A percentile compares a stretch with the other conserved stretches of the same genome.
These are phyloP conservation scores for Apium graveolens DNA, from an alignment of 129 eudicot genomes.

Conservation along the genomic window DNA sequence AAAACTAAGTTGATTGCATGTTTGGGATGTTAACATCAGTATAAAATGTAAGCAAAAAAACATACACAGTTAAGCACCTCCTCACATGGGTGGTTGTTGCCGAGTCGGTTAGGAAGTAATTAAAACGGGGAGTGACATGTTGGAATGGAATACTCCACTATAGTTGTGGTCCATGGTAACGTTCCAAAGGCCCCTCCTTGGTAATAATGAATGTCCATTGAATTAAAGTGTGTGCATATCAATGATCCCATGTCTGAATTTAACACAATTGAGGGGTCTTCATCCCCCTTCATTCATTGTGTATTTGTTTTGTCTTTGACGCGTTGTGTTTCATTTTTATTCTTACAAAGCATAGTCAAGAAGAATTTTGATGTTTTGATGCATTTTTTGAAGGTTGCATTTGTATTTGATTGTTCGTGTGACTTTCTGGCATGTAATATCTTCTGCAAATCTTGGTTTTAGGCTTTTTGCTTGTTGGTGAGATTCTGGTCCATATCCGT, in stretches of 20 bases:
- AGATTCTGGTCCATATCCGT: no score
- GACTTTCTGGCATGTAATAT: no score
- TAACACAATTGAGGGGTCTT: neutral
- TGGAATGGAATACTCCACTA: neutral
- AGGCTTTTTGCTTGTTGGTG: no score
- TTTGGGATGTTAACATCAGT: no score
- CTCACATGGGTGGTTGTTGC: neutral
- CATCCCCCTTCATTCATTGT: neutral
- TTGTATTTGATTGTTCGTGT: neutral
- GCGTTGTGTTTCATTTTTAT: neutral
- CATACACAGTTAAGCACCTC: neutral
- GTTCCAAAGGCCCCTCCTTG: neutral
- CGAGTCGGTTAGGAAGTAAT: neutral
- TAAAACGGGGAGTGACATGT: neutral
- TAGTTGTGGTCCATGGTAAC: neutral
- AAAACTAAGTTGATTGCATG: no score
- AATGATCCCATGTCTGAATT: neutral
- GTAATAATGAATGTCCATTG: neutral
- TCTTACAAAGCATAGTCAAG: neutral
- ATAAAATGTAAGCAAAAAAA: neutral
- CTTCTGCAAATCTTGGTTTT: neutral
- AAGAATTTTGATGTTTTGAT: neutral
- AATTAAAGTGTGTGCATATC: conserved; percentile 7
- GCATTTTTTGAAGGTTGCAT: neutral
- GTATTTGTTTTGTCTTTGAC: neutral